Percentiles rank a stretch among this genome's conserved stretches.
These are phyloP conservation scores for Diophrys appendiculata DNA, from an alignment of 73 alveolate species.

Conservation along the genomic window DNA sequence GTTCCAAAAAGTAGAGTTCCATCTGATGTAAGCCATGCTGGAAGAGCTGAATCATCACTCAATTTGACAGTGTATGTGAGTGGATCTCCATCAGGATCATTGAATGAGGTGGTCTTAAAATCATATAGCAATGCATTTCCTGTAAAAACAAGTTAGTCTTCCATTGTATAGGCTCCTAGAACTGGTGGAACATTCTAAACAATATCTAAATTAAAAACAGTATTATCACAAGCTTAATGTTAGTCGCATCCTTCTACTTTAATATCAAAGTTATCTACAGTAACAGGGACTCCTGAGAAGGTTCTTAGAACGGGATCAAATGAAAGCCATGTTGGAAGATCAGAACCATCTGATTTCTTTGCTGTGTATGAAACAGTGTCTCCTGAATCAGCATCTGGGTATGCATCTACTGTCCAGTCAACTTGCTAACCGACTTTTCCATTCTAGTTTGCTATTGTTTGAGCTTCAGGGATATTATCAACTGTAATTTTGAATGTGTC, in stretches of 20 bases:
- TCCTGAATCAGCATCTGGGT: not conserved
- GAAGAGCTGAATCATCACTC: conserved; percentile 23
- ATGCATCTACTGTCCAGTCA: not conserved
- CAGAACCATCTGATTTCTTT: not conserved
- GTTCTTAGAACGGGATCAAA: not conserved
- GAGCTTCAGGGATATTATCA: too few relatives aligned
- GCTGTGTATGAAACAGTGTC: conserved; percentile 5
- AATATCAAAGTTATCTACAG: not conserved
- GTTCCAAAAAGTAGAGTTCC: conserved; percentile 8
- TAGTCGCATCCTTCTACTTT: not conserved
- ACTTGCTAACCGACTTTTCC: too few relatives aligned
- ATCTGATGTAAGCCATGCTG: conserved; percentile 25
- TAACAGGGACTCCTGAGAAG: not conserved
- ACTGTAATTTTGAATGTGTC: too few relatives aligned
- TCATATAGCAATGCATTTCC: conserved; percentile 13
- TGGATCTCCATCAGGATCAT: conserved; percentile 34
- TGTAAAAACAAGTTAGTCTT: not conserved
- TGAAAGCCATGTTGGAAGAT: not conserved
- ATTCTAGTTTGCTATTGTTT: too few relatives aligned
- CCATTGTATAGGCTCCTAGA: not conserved
- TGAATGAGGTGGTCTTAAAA: conserved; percentile 9
- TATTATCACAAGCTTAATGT: not conserved
- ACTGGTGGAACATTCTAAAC: not conserved
- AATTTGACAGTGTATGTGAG: conserved; percentile 17
- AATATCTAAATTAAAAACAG: too few relatives aligned